These are phyloP conservation scores for Forsythia suspensa DNA, from an alignment of 257 asterid species.

Conservation along the genomic window DNA sequence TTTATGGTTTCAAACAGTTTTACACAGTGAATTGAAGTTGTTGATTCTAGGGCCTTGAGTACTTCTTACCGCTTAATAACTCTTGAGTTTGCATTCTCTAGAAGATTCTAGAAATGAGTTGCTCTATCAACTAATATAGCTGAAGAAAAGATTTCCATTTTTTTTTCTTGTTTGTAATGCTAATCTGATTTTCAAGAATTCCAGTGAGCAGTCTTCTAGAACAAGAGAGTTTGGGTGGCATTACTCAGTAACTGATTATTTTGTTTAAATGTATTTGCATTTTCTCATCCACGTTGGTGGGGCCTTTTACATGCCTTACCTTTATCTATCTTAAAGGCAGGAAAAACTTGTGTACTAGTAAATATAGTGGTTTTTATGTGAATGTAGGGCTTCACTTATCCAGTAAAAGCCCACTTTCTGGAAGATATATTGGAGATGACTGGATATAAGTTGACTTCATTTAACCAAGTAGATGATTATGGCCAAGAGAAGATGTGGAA, in stretches of 20 bases:
- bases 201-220: conserved; percentile 10
- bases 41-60: neutral
- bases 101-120: neutral
- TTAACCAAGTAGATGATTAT: conserved; percentile 93
- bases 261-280: neutral
- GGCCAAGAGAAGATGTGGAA: conserved; percentile 99
- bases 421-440: conserved; percentile 92
- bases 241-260: conserved; percentile 4
- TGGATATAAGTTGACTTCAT: conserved; percentile 89
- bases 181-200: conserved; percentile 6
- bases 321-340: neutral
- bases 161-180: conserved; percentile 2
- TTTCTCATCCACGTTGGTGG: neutral
- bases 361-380: conserved; percentile 15
- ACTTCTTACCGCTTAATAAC: conserved; percentile 11
- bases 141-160: neutral
- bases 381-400: conserved; percentile 94
- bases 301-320: conserved; percentile 19
- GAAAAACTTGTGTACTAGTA: conserved; percentile 13
- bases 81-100: neutral
- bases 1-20: conserved; percentile 5
- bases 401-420: conserved; percentile 82
- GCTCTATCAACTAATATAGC: conserved; percentile 4
- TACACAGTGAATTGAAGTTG: neutral
- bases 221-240: conserved; percentile 1